These are phyloP conservation scores for Camellia japonica DNA, from an alignment of 148 eudicot species.

Conservation along the genomic window DNA sequence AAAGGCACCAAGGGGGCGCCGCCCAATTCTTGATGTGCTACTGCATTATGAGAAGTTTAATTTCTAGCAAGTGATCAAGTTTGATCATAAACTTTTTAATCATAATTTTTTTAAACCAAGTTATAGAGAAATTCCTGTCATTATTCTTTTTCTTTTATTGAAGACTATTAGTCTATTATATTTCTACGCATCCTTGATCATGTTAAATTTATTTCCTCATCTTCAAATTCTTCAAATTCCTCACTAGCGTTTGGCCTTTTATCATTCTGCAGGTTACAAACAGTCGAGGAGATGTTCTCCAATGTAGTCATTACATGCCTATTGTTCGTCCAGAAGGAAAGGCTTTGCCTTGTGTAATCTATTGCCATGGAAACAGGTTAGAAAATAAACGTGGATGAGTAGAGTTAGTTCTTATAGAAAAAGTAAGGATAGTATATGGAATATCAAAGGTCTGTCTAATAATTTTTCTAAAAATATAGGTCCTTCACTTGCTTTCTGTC, in stretches of 20 bases:
- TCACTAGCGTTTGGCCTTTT: constrained; percentile 8
- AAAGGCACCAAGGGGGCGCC: no score
- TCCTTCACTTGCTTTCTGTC: background rate
- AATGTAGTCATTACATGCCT: constrained; percentile 89
- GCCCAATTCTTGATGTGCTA: background rate
- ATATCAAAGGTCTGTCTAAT: no score
- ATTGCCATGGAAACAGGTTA: constrained; percentile 99
- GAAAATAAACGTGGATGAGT: constrained; percentile 16
- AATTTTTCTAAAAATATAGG: background rate
- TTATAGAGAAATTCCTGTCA: background rate
- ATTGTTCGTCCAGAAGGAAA: constrained; percentile 68
- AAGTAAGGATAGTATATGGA: no score
- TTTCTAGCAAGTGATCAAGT: background rate
- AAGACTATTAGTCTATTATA: background rate
- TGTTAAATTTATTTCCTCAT: background rate
- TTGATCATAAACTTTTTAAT: background rate
- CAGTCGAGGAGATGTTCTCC: constrained; percentile 73
- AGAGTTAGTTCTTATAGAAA: no score
- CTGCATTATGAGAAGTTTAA: background rate
- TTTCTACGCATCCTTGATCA: background rate
- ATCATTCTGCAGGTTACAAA: constrained; percentile 64
- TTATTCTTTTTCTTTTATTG: background rate
- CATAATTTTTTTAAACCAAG: background rate
- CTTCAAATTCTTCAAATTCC: background rate
- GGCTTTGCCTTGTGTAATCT: constrained; percentile 87